Conservation (phyloP, 192 early-diverging fungal genomes). For the Gaertneriomyces sp. region DNA sequence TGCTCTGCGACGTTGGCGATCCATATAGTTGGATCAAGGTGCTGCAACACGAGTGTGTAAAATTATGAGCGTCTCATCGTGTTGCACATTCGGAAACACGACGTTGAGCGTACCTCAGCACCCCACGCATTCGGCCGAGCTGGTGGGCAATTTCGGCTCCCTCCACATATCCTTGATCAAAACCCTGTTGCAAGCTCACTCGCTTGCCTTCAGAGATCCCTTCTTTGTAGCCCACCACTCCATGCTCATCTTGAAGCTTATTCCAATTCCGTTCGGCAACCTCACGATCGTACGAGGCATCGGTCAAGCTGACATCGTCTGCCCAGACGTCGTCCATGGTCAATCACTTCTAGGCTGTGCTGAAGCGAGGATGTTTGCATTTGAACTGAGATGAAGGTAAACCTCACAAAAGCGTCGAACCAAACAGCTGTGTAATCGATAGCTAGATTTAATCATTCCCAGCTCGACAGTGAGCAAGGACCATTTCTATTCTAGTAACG, state of each 20-base stretch:
- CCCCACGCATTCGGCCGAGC: conserved; percentile 53
- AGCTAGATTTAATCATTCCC: too few species aligned
- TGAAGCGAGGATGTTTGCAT: too few species aligned
- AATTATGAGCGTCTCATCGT: too few species aligned
- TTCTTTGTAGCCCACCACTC: conserved; percentile 63
- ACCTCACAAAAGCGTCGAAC: too few species aligned
- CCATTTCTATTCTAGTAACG: too few species aligned
- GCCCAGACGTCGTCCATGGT: conserved; percentile 52
- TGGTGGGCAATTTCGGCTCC: conserved; percentile 47
- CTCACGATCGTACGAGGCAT: conserved; percentile 48
- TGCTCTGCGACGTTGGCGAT: not conserved
- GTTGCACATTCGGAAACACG: not conserved
- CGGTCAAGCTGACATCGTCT: conserved; percentile 36
- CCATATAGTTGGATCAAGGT: conserved; percentile 5
- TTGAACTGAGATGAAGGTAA: too few species aligned
- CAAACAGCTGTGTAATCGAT: too few species aligned
- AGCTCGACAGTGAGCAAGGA: too few species aligned
- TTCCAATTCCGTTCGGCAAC: conserved; percentile 63
- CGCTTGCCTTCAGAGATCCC: conserved; percentile 65
- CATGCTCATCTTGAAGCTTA: conserved; percentile 57
- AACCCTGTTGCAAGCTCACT: conserved; percentile 53
- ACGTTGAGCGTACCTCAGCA: conserved; percentile 39
- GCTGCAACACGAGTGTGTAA: not conserved
- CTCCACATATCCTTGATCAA: conserved; percentile 60
- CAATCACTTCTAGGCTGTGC: not conserved